phyloP scores from a whole-genome alignment of 108 stramenopile species.

The Cyclotella choctawhatcheeana region DNA sequence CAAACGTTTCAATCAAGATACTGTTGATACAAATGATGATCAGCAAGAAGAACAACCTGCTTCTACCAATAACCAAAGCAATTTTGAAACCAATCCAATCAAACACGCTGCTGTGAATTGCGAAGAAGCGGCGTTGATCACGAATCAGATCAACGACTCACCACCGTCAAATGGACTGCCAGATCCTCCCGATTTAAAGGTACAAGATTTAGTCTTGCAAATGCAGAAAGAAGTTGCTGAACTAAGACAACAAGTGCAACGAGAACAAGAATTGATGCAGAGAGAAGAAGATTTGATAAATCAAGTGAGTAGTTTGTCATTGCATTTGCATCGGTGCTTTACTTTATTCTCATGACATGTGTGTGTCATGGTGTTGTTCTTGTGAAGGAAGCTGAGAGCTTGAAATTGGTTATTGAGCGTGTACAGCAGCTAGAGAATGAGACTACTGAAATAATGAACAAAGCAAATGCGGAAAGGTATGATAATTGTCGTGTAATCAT shows the following conservation, averaged over 20 bases:
- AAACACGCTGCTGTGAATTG: neutral
- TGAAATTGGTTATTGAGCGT: conserved; percentile 26
- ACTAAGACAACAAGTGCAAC: conserved; percentile 17
- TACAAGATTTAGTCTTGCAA: too few species aligned
- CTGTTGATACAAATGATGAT: too few species aligned
- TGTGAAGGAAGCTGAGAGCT: conserved; percentile 29
- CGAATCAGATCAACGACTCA: too few species aligned
- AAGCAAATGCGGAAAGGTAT: conserved; percentile 20
- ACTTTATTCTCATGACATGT: neutral
- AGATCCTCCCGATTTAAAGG: neutral
- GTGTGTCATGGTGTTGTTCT: neutral
- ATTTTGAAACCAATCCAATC: neutral
- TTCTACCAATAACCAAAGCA: too few species aligned
- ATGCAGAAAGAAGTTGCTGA: conserved; percentile 27
- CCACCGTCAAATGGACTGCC: neutral
- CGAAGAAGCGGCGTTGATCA: too few species aligned
- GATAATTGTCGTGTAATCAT: too few species aligned
- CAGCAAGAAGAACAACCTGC: too few species aligned
- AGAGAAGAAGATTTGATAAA: conserved; percentile 19
- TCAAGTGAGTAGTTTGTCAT: conserved; percentile 19
- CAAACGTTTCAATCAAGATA: neutral
- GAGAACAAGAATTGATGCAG: conserved; percentile 23
- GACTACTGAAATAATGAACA: conserved; percentile 20
- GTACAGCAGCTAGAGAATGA: conserved; percentile 28
- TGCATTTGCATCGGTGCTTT: too few species aligned